Evolutionary conservation across 768 basidiomycete species (phyloP), one percentile per base, ranked within the genome.

Genomic region (Gloeophyllum trabeum): DNA sequence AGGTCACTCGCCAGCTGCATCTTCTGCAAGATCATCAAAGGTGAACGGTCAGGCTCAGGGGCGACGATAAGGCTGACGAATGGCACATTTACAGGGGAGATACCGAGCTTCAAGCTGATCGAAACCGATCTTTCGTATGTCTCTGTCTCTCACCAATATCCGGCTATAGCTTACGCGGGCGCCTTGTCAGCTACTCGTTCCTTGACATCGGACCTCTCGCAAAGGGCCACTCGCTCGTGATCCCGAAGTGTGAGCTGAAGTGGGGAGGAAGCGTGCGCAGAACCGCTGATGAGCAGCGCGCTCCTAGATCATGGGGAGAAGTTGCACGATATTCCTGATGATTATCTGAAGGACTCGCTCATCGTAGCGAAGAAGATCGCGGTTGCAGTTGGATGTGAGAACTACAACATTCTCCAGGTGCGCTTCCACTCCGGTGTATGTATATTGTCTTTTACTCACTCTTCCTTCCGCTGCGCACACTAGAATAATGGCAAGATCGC

Each of bases 11-110:
- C 77, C 4, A 60, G 59, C 19, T 96, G 92, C 61, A 63, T 97
- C 53, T 97, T 96, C 67, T 98, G 94, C 73, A 96, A 82, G 66
- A 96, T 97, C 60, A 73, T 92, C 66, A 87, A 87, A 65, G 87
- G 91, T 79, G 36, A 21, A 61, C 30, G 48, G 25, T 19, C 25
- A 23, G 23, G n/a, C 19, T 37, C 37, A 13, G 18, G 24, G 22
- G 22, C 20, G 14, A 7, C 16, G 23, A 18, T 20, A 20, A n/a
- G 41, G 13, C 25, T 13, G 19, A 6, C 34, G 25, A 19, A 23
- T 20, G 26, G 16, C 35, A 6, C 19, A 22, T 42, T 24, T 12
- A 35, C 56, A 91, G 91, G 90, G 40, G 82, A 92, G 19, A 91
- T 97, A 49, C 93, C 93, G 13, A 81, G 82, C 61, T 81, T 72